Conservation (phyloP, 108 stramenopile species). For the Aurantiochytrium sp. region DNA sequence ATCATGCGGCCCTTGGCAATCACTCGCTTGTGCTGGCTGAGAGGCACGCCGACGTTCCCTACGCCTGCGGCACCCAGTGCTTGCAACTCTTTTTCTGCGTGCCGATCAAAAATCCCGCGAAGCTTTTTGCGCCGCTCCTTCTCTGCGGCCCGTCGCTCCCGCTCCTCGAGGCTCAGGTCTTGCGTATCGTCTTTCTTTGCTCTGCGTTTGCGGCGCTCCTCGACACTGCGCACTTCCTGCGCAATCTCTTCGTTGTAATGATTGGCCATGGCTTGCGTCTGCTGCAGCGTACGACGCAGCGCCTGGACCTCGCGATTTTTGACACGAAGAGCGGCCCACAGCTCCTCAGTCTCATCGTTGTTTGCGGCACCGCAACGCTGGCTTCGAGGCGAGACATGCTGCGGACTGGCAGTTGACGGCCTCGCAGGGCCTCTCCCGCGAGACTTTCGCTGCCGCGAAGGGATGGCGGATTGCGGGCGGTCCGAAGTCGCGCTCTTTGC, state of each 20-base stretch:
- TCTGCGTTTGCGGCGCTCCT: not conserved
- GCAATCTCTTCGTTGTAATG: not conserved
- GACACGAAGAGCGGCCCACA: not conserved
- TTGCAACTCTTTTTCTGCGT: not conserved
- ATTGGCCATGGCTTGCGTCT: not conserved
- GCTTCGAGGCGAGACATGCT: not conserved
- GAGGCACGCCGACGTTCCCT: no score
- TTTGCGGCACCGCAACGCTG: not conserved
- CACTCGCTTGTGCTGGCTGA: not conserved
- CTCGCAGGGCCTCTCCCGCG: not conserved
- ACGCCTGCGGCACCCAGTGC: not conserved
- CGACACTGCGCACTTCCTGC: not conserved
- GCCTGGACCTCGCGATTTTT: not conserved
- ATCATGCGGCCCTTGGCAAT: not conserved
- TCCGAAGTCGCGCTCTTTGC: not conserved
- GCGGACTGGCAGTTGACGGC: not conserved
- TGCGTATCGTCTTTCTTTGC: not conserved
- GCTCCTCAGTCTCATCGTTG: not conserved
- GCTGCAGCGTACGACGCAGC: not conserved
- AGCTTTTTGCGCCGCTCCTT: not conserved
- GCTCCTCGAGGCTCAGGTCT: not conserved
- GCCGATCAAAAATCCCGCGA: not conserved
- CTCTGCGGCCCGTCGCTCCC: not conserved
- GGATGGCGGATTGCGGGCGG: not conserved
- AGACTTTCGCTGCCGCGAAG: not conserved